Evolutionary conservation across 257 asterid genomes (phyloP), one percentile per base, ranked within the genome.

Genomic region (Nemophila menziesii): DNA sequence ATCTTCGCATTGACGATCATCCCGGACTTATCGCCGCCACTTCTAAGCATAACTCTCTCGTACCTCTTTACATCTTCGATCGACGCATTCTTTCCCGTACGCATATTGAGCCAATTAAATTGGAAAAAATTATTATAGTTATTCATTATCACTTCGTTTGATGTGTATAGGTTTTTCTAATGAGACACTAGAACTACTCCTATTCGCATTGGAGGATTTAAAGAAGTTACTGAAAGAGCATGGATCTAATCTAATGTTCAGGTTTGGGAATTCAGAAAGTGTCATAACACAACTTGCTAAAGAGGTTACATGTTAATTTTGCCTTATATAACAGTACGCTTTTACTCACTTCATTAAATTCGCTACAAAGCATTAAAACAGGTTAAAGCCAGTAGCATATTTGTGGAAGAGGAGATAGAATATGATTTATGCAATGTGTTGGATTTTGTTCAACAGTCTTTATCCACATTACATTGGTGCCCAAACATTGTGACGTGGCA

Each of bases 1-100:
- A 82, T 61, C 97, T 86, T 63, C 92, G 94, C 17, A 18, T 86
- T 9, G 85, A 77, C 40, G 94, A 86, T 63, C 97, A 86, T 63
- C 80, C 80, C 3, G 94, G 92, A 37, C 73, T 29, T 13, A 29
- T 86, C 11, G 51, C 68, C 1, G 73, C 87, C 5, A 87, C 94
- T 19, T 70, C 93, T 13, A 57, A 60, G 67, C 78, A 82, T 52
- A 59, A 52, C 20, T 45, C 56, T 16, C 65, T 82, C 51, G 66
- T 86, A 16, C 97, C 97, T 50, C 70, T 86, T 36, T 86, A 82
- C 64, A 69, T 86, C 52, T 77, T 82, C 58, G 97, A 86, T 70
- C 92, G 66, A 57, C 93, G 93, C 39, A 82, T 86, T 58, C 74
- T 86, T 48, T 66, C 80, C 11, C 69, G 97, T 82, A 72, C 52